phyloP scores from a whole-genome alignment of 352 stramenopile genomes.

The Phytophthora podocarpi region DNA sequence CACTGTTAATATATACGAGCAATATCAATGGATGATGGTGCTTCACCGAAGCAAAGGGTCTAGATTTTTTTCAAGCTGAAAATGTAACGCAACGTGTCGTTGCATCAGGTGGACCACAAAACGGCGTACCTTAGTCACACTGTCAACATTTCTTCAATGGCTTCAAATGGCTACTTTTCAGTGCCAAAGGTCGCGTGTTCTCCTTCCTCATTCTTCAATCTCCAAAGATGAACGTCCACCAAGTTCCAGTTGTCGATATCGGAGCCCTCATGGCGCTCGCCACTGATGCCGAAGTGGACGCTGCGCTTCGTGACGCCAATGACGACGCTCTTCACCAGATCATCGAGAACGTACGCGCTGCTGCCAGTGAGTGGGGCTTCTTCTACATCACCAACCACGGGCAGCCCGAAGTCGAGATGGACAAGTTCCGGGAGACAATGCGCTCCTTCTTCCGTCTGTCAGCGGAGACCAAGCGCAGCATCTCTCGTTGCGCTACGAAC shows the following conservation, averaged over 20 bases:
- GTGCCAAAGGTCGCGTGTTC: slow-evolving; percentile 14
- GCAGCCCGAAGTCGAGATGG: slow-evolving; percentile 62
- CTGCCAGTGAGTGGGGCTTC: slow-evolving; percentile 93
- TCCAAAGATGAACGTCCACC: slow-evolving; percentile 27
- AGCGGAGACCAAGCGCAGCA: slow-evolving; percentile 47
- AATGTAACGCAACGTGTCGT: too few species aligned
- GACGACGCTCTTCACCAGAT: too few species aligned
- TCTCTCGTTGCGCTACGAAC: slow-evolving; percentile 84
- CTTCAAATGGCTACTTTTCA: slow-evolving; percentile 12
- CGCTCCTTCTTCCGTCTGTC: slow-evolving; percentile 88
- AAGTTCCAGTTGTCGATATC: slow-evolving; percentile 62
- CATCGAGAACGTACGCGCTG: too few species aligned
- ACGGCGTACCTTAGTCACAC: too few species aligned
- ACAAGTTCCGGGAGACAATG: slow-evolving; percentile 67
- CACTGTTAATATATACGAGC: too few species aligned
- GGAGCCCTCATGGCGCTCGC: slow-evolving; percentile 45
- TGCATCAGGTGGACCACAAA: too few species aligned
- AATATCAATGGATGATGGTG: too few species aligned
- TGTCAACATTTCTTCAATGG: too few species aligned
- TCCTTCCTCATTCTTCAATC: not conserved
- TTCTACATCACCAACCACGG: slow-evolving; percentile 93
- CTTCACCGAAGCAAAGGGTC: too few species aligned
- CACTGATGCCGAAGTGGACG: too few species aligned
- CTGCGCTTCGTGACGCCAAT: too few species aligned
- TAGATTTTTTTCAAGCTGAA: too few species aligned